Percentiles rank a stretch among this genome's conserved stretches.
phyloP scores from a whole-genome alignment of 208 protist genomes.

The Herpetomonas muscarum region DNA sequence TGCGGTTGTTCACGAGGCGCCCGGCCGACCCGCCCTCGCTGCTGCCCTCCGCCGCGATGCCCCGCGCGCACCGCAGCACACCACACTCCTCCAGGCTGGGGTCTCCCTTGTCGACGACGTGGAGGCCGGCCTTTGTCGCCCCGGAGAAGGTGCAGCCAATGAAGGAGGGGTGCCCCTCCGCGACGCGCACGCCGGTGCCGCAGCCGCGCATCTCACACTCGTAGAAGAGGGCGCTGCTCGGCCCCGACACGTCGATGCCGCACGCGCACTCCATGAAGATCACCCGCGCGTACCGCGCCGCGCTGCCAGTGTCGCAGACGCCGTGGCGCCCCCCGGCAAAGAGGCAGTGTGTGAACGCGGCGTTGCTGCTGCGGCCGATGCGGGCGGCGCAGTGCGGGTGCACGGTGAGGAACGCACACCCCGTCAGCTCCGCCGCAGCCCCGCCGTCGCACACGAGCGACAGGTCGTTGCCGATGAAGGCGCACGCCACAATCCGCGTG shows the following conservation, averaged over 20 bases:
- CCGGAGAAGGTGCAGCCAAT: conserved; percentile 24
- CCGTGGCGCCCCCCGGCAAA: conserved; percentile 15
- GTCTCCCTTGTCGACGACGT: conserved; percentile 13
- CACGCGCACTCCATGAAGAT: conserved; percentile 20
- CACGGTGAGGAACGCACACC: conserved; percentile 17
- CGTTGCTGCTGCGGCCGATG: conserved; percentile 5
- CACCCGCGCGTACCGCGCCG: conserved; percentile 12
- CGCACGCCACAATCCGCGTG: conserved; percentile 9
- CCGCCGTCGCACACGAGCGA: conserved; percentile 12
- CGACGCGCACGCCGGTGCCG: conserved; percentile 12
- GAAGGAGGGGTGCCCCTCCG: conserved; percentile 6
- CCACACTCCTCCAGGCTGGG: conserved; percentile 22
- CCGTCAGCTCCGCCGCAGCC: conserved; percentile 15
- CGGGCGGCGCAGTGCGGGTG: conserved; percentile 12
- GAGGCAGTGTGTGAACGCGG: conserved; percentile 26
- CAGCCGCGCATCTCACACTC: conserved; percentile 32
- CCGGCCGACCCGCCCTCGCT: conserved; percentile 11
- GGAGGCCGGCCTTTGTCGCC: conserved; percentile 21
- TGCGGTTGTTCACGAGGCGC: conserved; percentile 16
- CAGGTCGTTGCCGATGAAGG: conserved; percentile 22
- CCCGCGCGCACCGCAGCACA: conserved; percentile 18
- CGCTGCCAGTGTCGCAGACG: conserved; percentile 8
- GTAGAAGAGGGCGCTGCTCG: conserved; percentile 9
- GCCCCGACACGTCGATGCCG: conserved; percentile 8
- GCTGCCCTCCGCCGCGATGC: conserved; percentile 18